Evolutionary conservation across 495 filamentous ascomycete species (phyloP).

Genomic region (Aspergillus avenaceus): DNA sequence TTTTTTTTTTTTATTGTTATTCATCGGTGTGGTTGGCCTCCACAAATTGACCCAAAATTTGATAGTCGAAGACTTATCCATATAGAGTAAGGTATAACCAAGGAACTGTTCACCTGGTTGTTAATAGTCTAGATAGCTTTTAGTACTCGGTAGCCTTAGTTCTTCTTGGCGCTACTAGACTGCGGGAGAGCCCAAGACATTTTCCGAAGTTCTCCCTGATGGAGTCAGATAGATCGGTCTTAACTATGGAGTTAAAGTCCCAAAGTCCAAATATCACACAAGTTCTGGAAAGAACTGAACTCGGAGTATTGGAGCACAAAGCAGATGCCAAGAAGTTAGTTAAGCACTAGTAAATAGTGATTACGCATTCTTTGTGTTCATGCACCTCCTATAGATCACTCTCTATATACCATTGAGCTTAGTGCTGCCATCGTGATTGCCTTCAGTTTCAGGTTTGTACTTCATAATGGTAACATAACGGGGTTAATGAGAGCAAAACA

Average conservation of each 20-base stretch:
- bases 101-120: neutral
- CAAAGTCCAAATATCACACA: no score
- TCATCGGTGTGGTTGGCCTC: no score
- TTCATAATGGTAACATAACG: neutral
- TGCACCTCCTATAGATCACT: neutral
- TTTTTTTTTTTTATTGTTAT: no score
- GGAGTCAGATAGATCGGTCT: neutral
- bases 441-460: neutral
- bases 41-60: neutral
- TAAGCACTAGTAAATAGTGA: conserved; percentile 9
- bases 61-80: neutral
- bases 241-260: no score
- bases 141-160: neutral
- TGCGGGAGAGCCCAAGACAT: neutral
- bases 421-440: neutral
- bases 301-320: neutral
- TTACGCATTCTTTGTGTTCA: conserved; percentile 8
- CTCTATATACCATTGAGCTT: neutral
- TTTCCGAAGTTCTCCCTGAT: neutral
- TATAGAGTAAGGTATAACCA: neutral
- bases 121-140: neutral
- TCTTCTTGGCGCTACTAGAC: neutral
- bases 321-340: conserved; percentile 3
- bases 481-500: neutral
- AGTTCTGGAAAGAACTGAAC: no score